Evolutionary conservation across 2,329 filamentous ascomycete species (phyloP).

Genomic region (Aureobasidium mangrovei): DNA sequence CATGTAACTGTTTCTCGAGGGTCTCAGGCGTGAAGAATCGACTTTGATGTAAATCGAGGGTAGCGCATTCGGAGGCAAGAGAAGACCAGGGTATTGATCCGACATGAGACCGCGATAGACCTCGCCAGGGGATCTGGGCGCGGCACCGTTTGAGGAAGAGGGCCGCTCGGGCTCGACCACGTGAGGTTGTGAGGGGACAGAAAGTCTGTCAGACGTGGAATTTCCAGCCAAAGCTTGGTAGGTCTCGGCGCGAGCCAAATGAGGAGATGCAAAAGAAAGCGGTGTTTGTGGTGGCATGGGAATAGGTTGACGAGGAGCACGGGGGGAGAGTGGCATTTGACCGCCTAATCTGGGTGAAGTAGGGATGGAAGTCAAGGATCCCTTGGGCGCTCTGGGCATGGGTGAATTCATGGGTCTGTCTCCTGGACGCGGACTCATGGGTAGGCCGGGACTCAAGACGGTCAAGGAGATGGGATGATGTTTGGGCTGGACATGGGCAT

Average conservation of each 20-base stretch:
- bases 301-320: slow-evolving; percentile 63
- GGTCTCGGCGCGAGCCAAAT: slow-evolving; percentile 31
- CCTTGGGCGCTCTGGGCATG: slow-evolving; percentile 47
- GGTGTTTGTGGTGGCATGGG: slow-evolving; percentile 63
- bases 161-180: slow-evolving; percentile 5
- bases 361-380: slow-evolving; percentile 54
- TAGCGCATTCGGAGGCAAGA: slow-evolving; percentile 81
- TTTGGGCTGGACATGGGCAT: slow-evolving; percentile 8
- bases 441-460: slow-evolving; percentile 53
- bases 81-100: slow-evolving; percentile 76
- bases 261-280: slow-evolving; percentile 50
- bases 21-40: slow-evolving; percentile 88
- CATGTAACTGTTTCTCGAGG: slow-evolving; percentile 76
- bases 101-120: slow-evolving; percentile 73
- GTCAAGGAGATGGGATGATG: slow-evolving; percentile 6
- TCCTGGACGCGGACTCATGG: slow-evolving; percentile 51
- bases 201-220: slow-evolving; percentile 19
- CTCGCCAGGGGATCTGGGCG: slow-evolving; percentile 27
- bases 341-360: slow-evolving; percentile 53
- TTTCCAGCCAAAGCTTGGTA: slow-evolving; percentile 23
- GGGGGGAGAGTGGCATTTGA: slow-evolving; percentile 55
- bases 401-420: slow-evolving; percentile 53
- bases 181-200: slow-evolving; percentile 13
- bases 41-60: slow-evolving; percentile 79
- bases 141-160: neutral